A percentile compares a stretch with the other conserved stretches of the same genome.
Evolutionary conservation across 306 rosid species (phyloP).

Genomic region (Acmispon strigosus): DNA sequence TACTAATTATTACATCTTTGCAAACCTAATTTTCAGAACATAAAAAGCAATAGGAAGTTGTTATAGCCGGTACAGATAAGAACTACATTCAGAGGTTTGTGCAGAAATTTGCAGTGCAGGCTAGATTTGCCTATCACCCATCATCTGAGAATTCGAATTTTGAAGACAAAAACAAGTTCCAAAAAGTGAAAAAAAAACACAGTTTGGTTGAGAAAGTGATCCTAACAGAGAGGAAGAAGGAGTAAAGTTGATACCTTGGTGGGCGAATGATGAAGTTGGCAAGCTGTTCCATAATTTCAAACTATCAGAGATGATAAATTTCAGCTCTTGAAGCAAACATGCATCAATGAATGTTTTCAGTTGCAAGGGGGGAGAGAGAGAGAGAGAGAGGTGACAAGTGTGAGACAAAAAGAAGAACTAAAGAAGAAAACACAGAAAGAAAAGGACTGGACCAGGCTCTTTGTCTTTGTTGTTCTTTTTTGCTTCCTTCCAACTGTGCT

Average conservation of each 20-base stretch:
- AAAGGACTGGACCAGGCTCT: slow-evolving; percentile 19
- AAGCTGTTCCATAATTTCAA: slow-evolving; percentile 43
- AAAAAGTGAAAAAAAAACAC: background rate
- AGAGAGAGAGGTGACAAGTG: slow-evolving; percentile 14
- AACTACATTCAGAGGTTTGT: too few relatives aligned
- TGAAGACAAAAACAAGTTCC: too few relatives aligned
- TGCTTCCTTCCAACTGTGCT: slow-evolving; percentile 8
- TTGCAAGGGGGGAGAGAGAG: slow-evolving; percentile 1
- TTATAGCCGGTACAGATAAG: background rate
- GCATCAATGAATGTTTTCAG: background rate
- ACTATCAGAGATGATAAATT: slow-evolving; percentile 19
- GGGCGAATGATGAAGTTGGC: slow-evolving; percentile 47
- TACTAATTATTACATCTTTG: background rate
- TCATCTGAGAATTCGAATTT: too few relatives aligned
- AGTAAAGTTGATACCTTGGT: slow-evolving; percentile 30
- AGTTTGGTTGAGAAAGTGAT: background rate
- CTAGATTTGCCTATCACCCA: background rate
- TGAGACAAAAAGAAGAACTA: slow-evolving; percentile 24
- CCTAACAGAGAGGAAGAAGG: background rate
- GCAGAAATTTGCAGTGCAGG: background rate
- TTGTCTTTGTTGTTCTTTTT: slow-evolving; percentile 26
- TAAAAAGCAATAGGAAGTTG: background rate
- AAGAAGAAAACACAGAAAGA: slow-evolving; percentile 21
- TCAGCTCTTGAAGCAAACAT: slow-evolving; percentile 9
- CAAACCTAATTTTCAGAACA: slow-evolving; percentile 9